phyloP scores from a whole-genome alignment of 179 eudicot species.

The Spergularia azorica region DNA sequence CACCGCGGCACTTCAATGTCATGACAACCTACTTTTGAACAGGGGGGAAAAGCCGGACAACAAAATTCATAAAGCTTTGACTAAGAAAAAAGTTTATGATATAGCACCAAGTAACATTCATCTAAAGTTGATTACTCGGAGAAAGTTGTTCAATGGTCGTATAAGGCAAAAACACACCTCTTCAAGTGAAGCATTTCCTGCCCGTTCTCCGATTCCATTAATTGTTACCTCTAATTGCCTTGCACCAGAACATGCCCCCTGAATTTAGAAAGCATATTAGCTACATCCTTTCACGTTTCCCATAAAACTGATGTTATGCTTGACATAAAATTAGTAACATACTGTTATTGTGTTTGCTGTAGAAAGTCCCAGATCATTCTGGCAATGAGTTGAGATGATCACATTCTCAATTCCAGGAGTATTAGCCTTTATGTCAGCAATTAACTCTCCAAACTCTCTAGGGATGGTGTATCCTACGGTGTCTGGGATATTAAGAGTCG shows the following conservation, averaged over 20 bases:
- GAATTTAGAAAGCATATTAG: conserved; percentile 31
- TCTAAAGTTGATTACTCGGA: not conserved
- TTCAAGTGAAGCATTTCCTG: conserved; percentile 93
- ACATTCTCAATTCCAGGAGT: conserved; percentile 91
- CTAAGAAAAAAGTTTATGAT: not conserved
- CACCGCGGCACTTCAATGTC: conserved; percentile 84
- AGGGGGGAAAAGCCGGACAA: not conserved
- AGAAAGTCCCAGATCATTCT: conserved; percentile 95
- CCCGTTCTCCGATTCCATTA: conserved; percentile 96
- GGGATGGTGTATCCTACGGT: conserved; percentile 82
- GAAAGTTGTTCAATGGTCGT: not conserved
- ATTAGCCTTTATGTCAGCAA: conserved; percentile 86
- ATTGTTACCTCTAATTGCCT: conserved; percentile 90
- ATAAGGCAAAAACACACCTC: conserved; percentile 57
- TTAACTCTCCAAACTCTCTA: conserved; percentile 76
- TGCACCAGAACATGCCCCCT: conserved; percentile 95
- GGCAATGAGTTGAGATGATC: conserved; percentile 90
- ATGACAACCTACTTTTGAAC: conserved; percentile 68
- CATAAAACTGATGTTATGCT: not conserved
- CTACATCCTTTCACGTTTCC: conserved; percentile 4
- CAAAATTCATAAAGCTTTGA: not conserved
- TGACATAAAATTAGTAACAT: conserved; percentile 22
- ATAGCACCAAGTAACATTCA: not conserved
- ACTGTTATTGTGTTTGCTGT: conserved; percentile 87
- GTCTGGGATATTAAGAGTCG: conserved; percentile 89